phyloP scores from a whole-genome alignment of 2,329 filamentous ascomycete species.

The Ascochyta rabiei region DNA sequence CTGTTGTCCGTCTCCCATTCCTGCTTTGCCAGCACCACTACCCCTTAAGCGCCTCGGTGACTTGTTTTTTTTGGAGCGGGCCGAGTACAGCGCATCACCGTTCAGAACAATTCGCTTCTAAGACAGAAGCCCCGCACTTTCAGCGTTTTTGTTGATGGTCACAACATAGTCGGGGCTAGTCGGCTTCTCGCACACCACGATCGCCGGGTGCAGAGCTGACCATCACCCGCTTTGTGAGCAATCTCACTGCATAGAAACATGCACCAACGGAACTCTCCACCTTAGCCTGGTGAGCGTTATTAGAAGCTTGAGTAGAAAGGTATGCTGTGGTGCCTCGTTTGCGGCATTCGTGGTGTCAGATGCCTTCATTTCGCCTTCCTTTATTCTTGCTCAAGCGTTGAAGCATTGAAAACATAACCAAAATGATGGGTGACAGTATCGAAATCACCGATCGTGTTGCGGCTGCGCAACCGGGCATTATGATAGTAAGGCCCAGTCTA shows the following conservation, averaged over 20 bases:
- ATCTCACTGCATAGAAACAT: constrained; percentile 9
- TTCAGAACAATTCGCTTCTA: neutral
- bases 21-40: neutral
- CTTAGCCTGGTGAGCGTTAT: neutral
- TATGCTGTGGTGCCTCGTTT: neutral
- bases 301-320: neutral
- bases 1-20: neutral
- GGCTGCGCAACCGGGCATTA: constrained; percentile 4
- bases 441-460: too few relatives aligned
- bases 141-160: neutral
- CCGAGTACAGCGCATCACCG: neutral
- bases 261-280: constrained; percentile 18
- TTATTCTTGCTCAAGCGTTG: neutral
- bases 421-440: constrained; percentile 2
- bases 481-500: constrained; percentile 23
- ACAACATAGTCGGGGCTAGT: neutral
- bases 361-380: neutral
- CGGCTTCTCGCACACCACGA: constrained; percentile 1
- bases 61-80: neutral
- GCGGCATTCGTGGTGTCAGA: neutral
- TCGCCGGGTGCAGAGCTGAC: neutral
- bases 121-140: neutral
- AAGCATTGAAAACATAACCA: neutral
- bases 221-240: neutral
- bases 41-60: too few relatives aligned